These are phyloP conservation scores for Coniochaeta ligniaria DNA, from an alignment of 2,329 filamentous ascomycete genomes.

Conservation along the genomic window DNA sequence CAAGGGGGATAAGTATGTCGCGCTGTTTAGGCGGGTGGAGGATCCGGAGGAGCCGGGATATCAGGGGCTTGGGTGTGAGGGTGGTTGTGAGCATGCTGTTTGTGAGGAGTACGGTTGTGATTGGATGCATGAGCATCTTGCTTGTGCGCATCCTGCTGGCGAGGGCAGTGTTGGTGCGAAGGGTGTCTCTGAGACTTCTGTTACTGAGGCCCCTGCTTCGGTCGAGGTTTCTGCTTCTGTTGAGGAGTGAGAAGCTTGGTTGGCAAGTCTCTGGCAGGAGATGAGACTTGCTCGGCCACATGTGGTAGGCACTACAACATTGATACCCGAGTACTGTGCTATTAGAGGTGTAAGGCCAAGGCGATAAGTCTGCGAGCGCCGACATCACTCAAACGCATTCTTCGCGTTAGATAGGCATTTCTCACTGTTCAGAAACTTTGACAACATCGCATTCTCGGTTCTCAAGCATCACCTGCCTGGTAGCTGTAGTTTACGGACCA, in stretches of 20 bases:
- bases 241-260: neutral
- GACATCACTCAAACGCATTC: neutral
- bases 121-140: neutral
- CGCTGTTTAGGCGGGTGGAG: conserved; percentile 72
- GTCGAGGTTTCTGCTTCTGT: neutral
- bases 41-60: conserved; percentile 44
- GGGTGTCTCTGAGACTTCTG: neutral
- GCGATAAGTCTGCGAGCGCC: neutral
- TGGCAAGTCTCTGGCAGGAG: no score
- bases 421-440: no score
- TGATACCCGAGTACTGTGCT: neutral
- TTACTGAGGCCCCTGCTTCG: neutral
- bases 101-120: neutral
- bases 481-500: no score
- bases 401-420: neutral
- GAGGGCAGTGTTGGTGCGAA: neutral
- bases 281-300: no score
- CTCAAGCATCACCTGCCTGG: no score
- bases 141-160: neutral
- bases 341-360: neutral
- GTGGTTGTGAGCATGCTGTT: neutral
- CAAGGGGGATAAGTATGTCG: conserved; percentile 83
- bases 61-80: neutral
- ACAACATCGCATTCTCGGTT: no score
- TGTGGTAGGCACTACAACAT: neutral